Evolutionary conservation across 148 eudicot genomes (phyloP).

Genomic region (Mesembryanthemum crystallinum): DNA sequence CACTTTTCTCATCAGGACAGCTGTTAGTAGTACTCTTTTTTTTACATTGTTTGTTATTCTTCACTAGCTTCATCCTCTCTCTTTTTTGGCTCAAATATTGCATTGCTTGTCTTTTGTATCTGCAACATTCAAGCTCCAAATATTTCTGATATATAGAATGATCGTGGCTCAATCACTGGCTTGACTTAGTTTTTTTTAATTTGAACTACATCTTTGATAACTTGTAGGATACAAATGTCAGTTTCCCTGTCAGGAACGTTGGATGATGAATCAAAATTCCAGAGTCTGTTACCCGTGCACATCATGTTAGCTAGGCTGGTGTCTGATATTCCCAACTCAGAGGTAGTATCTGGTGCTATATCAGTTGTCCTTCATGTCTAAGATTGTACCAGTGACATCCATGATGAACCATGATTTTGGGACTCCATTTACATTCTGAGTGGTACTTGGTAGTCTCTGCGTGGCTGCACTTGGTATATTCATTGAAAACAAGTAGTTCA

Average conservation of each 20-base stretch:
- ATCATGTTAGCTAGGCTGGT: constrained; percentile 68
- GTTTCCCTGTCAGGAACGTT: constrained; percentile 53
- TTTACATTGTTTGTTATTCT: neutral
- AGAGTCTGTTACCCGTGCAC: constrained; percentile 59
- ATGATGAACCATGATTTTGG: neutral
- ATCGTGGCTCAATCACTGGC: neutral
- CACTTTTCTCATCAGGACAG: neutral
- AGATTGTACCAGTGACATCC: constrained; percentile 7
- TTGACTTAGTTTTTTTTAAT: constrained; percentile 3
- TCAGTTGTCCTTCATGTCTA: constrained; percentile 1
- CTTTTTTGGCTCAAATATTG: neutral
- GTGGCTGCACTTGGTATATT: constrained; percentile 4
- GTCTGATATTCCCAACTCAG: constrained; percentile 43
- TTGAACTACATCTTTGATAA: constrained; percentile 23
- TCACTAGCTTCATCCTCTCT: neutral
- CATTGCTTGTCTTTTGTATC: neutral
- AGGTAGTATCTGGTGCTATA: constrained; percentile 44
- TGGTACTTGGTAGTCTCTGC: neutral
- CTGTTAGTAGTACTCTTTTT: neutral
- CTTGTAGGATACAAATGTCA: constrained; percentile 70
- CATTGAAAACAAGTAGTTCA: neutral
- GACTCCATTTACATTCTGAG: neutral
- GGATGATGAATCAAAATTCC: constrained; percentile 51
- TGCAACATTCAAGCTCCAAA: neutral
- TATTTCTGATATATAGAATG: neutral